Evolutionary conservation across 768 basidiomycete genomes (phyloP).

Genomic region (Pisolithus microcarpus): DNA sequence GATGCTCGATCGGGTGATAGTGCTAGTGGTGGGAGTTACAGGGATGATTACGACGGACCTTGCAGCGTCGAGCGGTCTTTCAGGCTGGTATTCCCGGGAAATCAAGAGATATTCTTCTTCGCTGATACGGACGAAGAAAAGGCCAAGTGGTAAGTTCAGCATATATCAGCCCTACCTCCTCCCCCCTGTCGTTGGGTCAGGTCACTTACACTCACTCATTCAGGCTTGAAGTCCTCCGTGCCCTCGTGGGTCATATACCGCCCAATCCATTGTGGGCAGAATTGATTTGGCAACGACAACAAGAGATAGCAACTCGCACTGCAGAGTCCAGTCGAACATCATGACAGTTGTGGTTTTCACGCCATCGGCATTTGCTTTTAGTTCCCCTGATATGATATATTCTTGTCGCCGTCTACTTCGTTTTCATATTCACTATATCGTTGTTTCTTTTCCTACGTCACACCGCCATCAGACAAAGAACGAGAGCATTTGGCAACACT

Average conservation of each 20-base stretch:
- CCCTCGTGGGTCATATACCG: slow-evolving; percentile 83
- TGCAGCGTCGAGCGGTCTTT: slow-evolving; percentile 79
- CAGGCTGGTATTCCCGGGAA: slow-evolving; percentile 68
- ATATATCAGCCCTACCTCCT: neutral
- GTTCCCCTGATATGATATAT: too few species aligned
- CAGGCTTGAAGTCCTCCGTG: slow-evolving; percentile 82
- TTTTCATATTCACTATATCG: too few species aligned
- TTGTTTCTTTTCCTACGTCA: neutral
- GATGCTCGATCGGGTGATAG: slow-evolving; percentile 41
- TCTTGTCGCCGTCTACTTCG: too few species aligned
- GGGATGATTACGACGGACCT: slow-evolving; percentile 54
- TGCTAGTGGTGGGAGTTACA: slow-evolving; percentile 39
- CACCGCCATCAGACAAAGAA: neutral
- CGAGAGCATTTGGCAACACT: neutral
- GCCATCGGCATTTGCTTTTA: neutral
- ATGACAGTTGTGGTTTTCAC: neutral
- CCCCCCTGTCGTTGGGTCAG: neutral
- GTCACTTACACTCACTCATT: neutral
- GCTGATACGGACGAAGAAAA: slow-evolving; percentile 91
- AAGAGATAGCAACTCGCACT: slow-evolving; percentile 30
- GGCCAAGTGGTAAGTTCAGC: slow-evolving; percentile 63
- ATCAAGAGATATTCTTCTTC: slow-evolving; percentile 82
- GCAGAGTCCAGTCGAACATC: neutral
- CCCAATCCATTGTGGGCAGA: slow-evolving; percentile 93
- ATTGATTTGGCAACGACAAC: slow-evolving; percentile 77